Percentiles rank a stretch among this genome's conserved stretches.
Evolutionary conservation across 805 yeast species (phyloP).

Genomic region (Zygosaccharomyces pseudorouxii): DNA sequence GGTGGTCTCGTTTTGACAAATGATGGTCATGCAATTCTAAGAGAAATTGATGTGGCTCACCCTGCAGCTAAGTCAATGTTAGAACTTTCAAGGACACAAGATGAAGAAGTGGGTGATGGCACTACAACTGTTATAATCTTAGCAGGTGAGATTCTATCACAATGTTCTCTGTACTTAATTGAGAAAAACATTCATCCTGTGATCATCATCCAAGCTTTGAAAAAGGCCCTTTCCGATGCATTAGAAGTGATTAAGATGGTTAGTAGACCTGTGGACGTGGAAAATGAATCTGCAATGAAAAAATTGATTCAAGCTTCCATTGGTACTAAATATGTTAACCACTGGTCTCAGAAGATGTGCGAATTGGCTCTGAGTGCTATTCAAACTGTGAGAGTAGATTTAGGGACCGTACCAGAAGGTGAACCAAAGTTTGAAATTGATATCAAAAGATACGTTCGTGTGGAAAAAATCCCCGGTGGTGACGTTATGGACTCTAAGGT

Average conservation of each 20-base stretch:
- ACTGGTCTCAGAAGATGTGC: conserved; percentile 93
- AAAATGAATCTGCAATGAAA: conserved; percentile 81
- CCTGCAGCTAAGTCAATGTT: conserved; percentile 99
- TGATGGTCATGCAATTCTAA: conserved; percentile 96
- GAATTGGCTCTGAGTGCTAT: conserved; percentile 82
- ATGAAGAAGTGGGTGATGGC: conserved; percentile 98
- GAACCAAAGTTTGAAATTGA: conserved; percentile 74
- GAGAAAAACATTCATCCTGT: conserved; percentile 97
- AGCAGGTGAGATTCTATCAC: conserved; percentile 96
- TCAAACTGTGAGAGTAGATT: conserved; percentile 64
- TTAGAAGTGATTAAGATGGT: conserved; percentile 79
- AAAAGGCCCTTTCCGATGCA: conserved; percentile 86
- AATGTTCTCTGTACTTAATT: conserved; percentile 80
- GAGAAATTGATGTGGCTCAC: conserved; percentile 96
- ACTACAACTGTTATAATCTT: conserved; percentile 95
- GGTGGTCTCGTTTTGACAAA: conserved; percentile 95
- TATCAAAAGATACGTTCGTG: conserved; percentile 84
- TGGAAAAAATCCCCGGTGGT: conserved; percentile 97
- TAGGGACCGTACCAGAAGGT: conserved; percentile 42
- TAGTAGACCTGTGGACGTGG: conserved; percentile 76
- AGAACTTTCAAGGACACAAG: conserved; percentile 94
- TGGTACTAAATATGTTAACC: conserved; percentile 89
- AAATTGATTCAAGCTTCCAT: conserved; percentile 83
- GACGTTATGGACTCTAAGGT: conserved; percentile 88
- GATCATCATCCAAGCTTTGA: conserved; percentile 88